A percentile compares a stretch with the other conserved stretches of the same genome.
These are phyloP conservation scores for Mucor racemosus DNA, from an alignment of 371 early-diverging fungal genomes.

Conservation along the genomic window DNA sequence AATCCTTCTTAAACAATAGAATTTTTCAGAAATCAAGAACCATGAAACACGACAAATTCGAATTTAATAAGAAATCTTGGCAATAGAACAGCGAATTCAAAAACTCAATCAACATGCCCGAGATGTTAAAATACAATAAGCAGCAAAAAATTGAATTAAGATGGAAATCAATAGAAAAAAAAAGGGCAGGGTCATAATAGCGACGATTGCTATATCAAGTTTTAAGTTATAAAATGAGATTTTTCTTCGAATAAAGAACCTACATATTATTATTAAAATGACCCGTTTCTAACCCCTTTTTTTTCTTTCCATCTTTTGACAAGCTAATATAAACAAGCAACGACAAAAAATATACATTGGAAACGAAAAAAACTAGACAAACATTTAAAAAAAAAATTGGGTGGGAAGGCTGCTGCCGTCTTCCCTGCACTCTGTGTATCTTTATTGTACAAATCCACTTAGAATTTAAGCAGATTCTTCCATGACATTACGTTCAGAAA, in stretches of 20 bases:
- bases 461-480: constrained; percentile 8
- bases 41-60: no score
- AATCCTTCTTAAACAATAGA: no score
- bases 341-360: background rate
- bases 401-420: constrained; percentile 56
- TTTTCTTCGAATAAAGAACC: background rate
- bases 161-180: constrained; percentile 2
- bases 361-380: background rate
- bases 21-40: no score
- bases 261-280: background rate
- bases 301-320: constrained; percentile 18
- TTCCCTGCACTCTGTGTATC: constrained; percentile 51
- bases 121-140: no score
- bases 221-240: background rate
- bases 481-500: constrained; percentile 75
- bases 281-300: background rate
- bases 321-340: constrained; percentile 7
- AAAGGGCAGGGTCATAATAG: constrained; percentile 1
- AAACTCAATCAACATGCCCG: no score
- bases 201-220: background rate
- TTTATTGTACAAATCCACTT: constrained; percentile 34
- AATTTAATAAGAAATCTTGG: no score
- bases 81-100: no score
- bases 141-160: background rate
- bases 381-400: constrained; percentile 31